Evolutionary conservation across 2,329 filamentous ascomycete genomes (phyloP), one percentile per base, ranked within the genome.

Genomic region (Rhinocladiella similis): DNA sequence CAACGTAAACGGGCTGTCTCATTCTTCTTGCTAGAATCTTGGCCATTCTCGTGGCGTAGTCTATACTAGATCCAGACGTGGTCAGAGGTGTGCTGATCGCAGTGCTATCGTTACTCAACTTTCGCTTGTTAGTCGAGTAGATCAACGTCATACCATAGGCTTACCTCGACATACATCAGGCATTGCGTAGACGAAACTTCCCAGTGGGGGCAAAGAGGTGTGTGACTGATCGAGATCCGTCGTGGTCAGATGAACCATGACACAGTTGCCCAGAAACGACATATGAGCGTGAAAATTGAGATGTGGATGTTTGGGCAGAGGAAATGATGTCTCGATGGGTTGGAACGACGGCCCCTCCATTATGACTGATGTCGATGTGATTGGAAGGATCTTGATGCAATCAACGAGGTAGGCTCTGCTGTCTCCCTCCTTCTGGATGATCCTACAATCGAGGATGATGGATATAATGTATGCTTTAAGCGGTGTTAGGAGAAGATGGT

Each of bases 131-230:
- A 51, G 66, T 63, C 38, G 59, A 51, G 36, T 29, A 13, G 13
- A 12, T 16, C 10, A 29, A 6, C 12, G 43, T 25, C 7, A n/a
- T 14, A 22, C 14, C 12, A 12, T 19, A 16, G 14, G 33, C 14
- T 47, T 5, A n/a, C 13, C 70, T 47, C 48, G 50, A 69, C 78
- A 66, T 77, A 96, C 94, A 75, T 96, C 89, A 14, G 94, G 93
- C 71, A 99, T 83, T 2, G 92, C 90, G 70, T 96, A 97, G 45
- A 97, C 90, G 69, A 97, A 93, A 48, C 91, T 96, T 2, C 94
- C 93, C 73, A 97, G 81, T 48, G 82, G 76, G 39, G 82, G 75
- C 29, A 70, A 66, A 49, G 67, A 66, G 10, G 67, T 67, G 1
- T 67, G 65, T 18, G 69, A 70, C 41, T 76, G 72, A 2, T 72